phyloP scores from a whole-genome alignment of 176 grass and related monocot species.

The Areca catechu region DNA sequence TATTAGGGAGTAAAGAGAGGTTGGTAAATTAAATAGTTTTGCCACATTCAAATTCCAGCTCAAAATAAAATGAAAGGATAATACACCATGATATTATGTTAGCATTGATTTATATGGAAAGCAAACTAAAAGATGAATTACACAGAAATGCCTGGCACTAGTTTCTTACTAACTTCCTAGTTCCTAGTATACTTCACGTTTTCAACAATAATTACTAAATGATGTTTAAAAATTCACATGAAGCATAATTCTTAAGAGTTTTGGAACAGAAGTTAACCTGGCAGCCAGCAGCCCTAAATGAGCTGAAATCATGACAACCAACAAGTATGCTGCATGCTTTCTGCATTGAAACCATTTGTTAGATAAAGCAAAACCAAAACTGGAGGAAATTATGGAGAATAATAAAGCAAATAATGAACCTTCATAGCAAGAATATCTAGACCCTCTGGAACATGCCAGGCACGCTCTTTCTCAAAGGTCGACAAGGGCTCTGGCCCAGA shows the following conservation, averaged over 20 bases:
- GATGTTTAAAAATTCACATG: no score
- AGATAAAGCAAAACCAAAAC: neutral
- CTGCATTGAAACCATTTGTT: slow-evolving; percentile 30
- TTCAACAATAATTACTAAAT: no score
- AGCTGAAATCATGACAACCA: slow-evolving; percentile 95
- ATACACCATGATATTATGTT: no score
- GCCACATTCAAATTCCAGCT: no score
- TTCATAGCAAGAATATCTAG: slow-evolving; percentile 78
- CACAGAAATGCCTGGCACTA: no score
- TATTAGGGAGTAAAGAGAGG: no score
- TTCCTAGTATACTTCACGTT: no score
- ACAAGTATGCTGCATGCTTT: slow-evolving; percentile 70
- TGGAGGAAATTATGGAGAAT: slow-evolving; percentile 1
- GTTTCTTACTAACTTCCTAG: no score
- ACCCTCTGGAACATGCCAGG: slow-evolving; percentile 71
- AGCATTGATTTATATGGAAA: no score
- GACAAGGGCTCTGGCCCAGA: slow-evolving; percentile 66
- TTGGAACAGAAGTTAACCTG: slow-evolving; percentile 53
- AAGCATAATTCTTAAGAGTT: neutral
- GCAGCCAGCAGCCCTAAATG: slow-evolving; percentile 86
- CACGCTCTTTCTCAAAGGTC: slow-evolving; percentile 71
- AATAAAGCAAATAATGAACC: slow-evolving; percentile 21
- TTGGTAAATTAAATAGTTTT: no score
- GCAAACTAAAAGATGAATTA: no score
- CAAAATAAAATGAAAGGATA: no score